Evolutionary conservation across 1,284 basidiomycete species (phyloP), one percentile per base, ranked within the genome.

Genomic region (Ganoderma lucidum): DNA sequence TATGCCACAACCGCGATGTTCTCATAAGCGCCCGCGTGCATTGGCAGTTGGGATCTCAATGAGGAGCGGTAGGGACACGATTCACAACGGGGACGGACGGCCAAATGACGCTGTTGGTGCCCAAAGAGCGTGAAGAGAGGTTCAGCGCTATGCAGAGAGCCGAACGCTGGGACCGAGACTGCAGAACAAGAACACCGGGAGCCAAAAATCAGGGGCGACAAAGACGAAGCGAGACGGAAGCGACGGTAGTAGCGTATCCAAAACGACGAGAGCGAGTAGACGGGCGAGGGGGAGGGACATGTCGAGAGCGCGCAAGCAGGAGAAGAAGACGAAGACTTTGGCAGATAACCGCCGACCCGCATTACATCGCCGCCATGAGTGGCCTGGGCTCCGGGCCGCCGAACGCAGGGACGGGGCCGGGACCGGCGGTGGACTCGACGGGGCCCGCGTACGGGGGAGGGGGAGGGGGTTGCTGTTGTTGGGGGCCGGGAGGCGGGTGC

Each of bases 41-140:
- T 14, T 35, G 1, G 58, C 37, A 6, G 3, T 2, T 6, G 10
- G 41, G 44, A 35, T 19, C 17, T 35, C 56, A 42, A 19, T 23
- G 61, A 42, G 58, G 53, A 14, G 4, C 8, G 12, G 37, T 42
- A 17, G 30, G 30, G 30, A 56, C 30, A 56, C 53, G 53, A 51
- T 35, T 56, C 51, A 42, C 48, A 48, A 62, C 48, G 63, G 65
- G 61, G 62, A 66, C 61, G 67, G 15, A 61, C 19, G 10, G 51
- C 35, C 64, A 61, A 53, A 64, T 42, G 67, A 71, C 67, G 70
- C 70, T 69, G 64, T 74, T 72, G 70, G 69, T 72, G 73, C 70
- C 67, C 73, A 72, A 74, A 72, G 71, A 70, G 67, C 70, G 39
- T 71, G 69, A 68, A 73, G 72, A 73, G 32, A 63, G 68, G 72